Evolutionary conservation across 192 early-diverging fungal genomes (phyloP).

Genomic region (Jimgerdemannia lactiflua): DNA sequence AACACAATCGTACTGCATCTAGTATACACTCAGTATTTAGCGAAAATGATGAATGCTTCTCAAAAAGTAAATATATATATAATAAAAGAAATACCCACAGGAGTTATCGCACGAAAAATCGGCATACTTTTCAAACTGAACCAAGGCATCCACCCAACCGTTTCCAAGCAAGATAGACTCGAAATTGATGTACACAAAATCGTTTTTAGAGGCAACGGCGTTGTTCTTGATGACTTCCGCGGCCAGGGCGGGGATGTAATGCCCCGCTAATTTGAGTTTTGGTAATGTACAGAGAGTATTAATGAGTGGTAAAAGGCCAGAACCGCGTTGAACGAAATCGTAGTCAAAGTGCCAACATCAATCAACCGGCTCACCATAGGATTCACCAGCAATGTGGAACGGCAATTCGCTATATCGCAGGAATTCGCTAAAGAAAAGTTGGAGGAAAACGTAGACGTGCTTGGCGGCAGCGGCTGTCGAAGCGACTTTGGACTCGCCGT

Average conservation of each 20-base stretch:
- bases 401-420: constrained; percentile 73
- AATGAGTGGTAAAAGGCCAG: neutral
- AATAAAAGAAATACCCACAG: neutral
- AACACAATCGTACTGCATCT: no score
- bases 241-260: constrained; percentile 93
- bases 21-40: no score
- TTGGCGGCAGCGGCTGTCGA: constrained; percentile 75
- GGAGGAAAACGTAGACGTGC: constrained; percentile 91
- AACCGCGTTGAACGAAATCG: neutral
- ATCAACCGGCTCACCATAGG: constrained; percentile 37
- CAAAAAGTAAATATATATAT: no score
- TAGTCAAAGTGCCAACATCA: constrained; percentile 1
- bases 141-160: constrained; percentile 83
- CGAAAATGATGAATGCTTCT: no score
- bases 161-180: constrained; percentile 86
- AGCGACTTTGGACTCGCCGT: constrained; percentile 67
- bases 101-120: constrained; percentile 65
- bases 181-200: constrained; percentile 57
- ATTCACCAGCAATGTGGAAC: constrained; percentile 91
- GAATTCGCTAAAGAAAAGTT: constrained; percentile 87
- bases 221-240: constrained; percentile 79
- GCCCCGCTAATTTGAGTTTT: constrained; percentile 63
- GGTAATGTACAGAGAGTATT: neutral
- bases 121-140: constrained; percentile 88
- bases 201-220: constrained; percentile 37